Evolutionary conservation across 345 rosid genomes (phyloP), one percentile per base, ranked within the genome.

Genomic region (Fremontodendron californicum): DNA sequence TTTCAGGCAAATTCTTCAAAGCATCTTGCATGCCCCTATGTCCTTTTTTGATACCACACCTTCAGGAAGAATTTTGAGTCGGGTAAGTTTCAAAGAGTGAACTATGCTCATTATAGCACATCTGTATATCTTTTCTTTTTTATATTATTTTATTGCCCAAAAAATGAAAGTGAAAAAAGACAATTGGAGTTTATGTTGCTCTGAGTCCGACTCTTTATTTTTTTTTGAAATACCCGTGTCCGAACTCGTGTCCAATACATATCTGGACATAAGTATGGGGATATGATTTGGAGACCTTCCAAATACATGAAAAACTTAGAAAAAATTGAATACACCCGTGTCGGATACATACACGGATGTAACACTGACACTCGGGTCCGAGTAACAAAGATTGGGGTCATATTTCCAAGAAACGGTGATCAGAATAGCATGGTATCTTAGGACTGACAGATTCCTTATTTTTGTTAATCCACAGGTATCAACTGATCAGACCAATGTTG

Each of bases 21-120:
- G 98, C 77, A 86, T 93, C 87, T 80, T 95, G 87, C 98, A 90
- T 12, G 98, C 99, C 16, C 98, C 99, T n/a, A 93, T 95, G 93
- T 92, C 98, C 0, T 95, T 95, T 81, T 95, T 93, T 35, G 99
- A 95, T 80, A 93, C 99, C 77, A 95, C 98, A 12, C 97, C 99
- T 74, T 95, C 98, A 0, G 99, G 99, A 82, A 90, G 98, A 84
- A 93, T 93, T 64, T 84, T 95, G 42, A 95, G 98, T 75, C 84
- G 99, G 88, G 99, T 95, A 82, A 88, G 74, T 75, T 43, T 25
- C 19, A 67, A 46, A 6, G n/a, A 40, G 39, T 2, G 61, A 54
- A 35, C 23, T 40, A 27, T 48, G 15, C 66, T 48, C 15, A 55
- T 55, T 3, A 10, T 54, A 19, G 37, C 51, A 42, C 63, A 67